Evolutionary conservation across 1,139 yeast genomes (phyloP).

Genomic region (Yamadazyma sp.): DNA sequence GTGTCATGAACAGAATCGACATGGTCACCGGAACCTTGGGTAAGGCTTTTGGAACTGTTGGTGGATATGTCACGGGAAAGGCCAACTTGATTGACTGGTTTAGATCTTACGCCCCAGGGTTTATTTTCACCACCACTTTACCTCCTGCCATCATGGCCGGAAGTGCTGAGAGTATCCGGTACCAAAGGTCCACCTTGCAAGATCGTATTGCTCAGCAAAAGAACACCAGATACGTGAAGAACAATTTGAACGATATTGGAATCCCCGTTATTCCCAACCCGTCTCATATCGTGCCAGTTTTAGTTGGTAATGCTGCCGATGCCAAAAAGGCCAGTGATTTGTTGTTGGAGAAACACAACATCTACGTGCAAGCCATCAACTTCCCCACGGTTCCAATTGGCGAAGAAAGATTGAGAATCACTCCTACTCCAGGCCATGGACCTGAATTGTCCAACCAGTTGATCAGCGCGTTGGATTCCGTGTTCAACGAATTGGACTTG

Average conservation of each 20-base stretch:
- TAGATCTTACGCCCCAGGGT: slow-evolving; percentile 96
- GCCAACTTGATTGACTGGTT: slow-evolving; percentile 87
- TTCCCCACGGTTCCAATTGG: slow-evolving; percentile 98
- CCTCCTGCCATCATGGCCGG: slow-evolving; percentile 99
- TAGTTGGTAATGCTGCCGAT: slow-evolving; percentile 90
- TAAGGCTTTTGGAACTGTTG: slow-evolving; percentile 94
- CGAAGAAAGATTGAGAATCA: slow-evolving; percentile 90
- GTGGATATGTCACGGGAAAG: slow-evolving; percentile 95
- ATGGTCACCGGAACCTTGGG: slow-evolving; percentile 97
- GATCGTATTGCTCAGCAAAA: slow-evolving; percentile 85
- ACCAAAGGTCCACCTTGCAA: slow-evolving; percentile 72
- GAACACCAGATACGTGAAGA: slow-evolving; percentile 82
- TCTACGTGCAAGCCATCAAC: slow-evolving; percentile 96
- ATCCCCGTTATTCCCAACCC: slow-evolving; percentile 98
- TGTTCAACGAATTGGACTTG: slow-evolving; percentile 72
- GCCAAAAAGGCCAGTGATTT: slow-evolving; percentile 91
- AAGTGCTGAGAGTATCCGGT: slow-evolving; percentile 80
- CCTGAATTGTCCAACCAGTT: slow-evolving; percentile 73
- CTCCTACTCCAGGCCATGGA: slow-evolving; percentile 97
- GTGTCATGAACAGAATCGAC: slow-evolving; percentile 88
- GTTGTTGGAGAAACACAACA: slow-evolving; percentile 77
- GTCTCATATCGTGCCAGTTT: slow-evolving; percentile 92
- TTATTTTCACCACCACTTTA: slow-evolving; percentile 90
- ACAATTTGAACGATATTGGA: slow-evolving; percentile 65
- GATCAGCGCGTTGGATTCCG: slow-evolving; percentile 74